These are phyloP conservation scores for Scleroderma citrinum DNA, from an alignment of 768 basidiomycete genomes.

Conservation along the genomic window DNA sequence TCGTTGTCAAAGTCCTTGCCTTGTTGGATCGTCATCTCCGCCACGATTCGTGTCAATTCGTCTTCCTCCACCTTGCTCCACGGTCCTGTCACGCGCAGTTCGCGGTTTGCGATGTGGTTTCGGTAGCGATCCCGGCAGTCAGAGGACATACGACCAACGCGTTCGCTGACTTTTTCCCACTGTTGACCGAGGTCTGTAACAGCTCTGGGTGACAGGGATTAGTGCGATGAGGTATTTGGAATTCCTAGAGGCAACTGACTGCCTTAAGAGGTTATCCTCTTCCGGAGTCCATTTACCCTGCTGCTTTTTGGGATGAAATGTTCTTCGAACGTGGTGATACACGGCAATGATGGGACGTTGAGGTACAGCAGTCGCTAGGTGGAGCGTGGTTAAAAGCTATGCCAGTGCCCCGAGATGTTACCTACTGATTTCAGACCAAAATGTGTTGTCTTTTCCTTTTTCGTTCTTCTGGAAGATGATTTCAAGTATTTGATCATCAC, in stretches of 20 bases:
- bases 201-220: constrained; percentile 40
- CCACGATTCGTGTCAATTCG: constrained; percentile 66
- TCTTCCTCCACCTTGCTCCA: constrained; percentile 84
- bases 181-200: constrained; percentile 64
- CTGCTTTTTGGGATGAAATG: constrained; percentile 60
- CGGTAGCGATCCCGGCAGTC: constrained; percentile 86
- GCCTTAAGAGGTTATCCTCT: constrained; percentile 59
- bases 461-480: constrained; percentile 66
- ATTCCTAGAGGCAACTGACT: constrained; percentile 37
- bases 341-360: constrained; percentile 78
- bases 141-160: constrained; percentile 68
- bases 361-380: constrained; percentile 60
- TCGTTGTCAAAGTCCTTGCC: constrained; percentile 74
- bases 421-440: constrained; percentile 81
- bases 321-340: constrained; percentile 73
- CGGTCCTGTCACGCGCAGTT: constrained; percentile 54
- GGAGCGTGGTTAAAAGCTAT: constrained; percentile 4
- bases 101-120: constrained; percentile 70
- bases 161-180: constrained; percentile 72
- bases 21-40: constrained; percentile 63
- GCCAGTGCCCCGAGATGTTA: constrained; percentile 3
- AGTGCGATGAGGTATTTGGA: constrained; percentile 4
- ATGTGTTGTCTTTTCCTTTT: constrained; percentile 54
- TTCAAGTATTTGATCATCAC: constrained; percentile 49
- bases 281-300: constrained; percentile 65